Conservation (phyloP, 345 rosid genomes). For the Euphorbia peplus region DNA sequence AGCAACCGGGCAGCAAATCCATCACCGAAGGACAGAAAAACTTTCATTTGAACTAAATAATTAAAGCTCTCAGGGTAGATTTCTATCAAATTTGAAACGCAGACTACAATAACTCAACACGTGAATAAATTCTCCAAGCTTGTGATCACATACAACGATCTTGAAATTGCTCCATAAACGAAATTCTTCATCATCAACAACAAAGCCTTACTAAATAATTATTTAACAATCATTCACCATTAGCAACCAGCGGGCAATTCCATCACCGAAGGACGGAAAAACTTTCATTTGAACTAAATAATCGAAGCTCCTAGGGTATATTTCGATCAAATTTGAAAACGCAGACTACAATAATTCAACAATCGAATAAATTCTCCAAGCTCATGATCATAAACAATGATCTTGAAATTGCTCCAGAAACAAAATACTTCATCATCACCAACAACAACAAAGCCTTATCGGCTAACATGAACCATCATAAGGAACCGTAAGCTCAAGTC, state of each 20-base stretch:
- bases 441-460: too few species aligned
- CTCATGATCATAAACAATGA: conserved; percentile 12
- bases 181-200: conserved; percentile 9
- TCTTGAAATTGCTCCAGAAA: neutral
- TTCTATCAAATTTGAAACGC: neutral
- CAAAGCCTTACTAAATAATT: too few species aligned
- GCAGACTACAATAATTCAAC: neutral
- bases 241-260: conserved; percentile 27
- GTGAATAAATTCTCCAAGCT: conserved; percentile 13
- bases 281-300: conserved; percentile 2
- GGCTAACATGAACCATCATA: too few species aligned
- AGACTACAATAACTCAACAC: neutral
- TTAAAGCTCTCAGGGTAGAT: neutral
- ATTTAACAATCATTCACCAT: conserved; percentile 37
- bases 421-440: conserved; percentile 6
- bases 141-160: conserved; percentile 14
- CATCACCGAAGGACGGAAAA: conserved; percentile 18
- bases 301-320: neutral
- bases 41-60: conserved; percentile 3
- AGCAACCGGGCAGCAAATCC: conserved; percentile 26
- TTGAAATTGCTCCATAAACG: neutral
- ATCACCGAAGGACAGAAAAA: conserved; percentile 15
- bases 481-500: too few species aligned
- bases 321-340: neutral
- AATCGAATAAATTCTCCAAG: conserved; percentile 14